Percentiles rank a stretch among this genome's conserved stretches.
phyloP scores from a whole-genome alignment of 108 stramenopile species.

The Nannochloropsis granulata region DNA sequence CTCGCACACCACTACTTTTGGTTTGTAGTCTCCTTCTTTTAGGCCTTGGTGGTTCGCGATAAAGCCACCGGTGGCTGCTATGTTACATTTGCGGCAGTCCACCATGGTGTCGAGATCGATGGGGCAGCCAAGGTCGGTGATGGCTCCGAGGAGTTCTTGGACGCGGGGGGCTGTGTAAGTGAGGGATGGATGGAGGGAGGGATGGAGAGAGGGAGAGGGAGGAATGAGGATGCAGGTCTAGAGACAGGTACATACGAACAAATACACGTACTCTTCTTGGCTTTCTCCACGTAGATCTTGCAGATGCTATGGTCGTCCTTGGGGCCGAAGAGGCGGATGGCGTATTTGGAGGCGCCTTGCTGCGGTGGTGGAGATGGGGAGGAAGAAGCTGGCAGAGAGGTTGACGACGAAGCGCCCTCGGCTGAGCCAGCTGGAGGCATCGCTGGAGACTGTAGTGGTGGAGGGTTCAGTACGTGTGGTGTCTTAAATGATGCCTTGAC shows the following conservation, averaged over 20 bases:
- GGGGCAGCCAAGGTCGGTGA: neutral
- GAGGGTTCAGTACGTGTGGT: too few species aligned
- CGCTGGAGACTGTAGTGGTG: too few species aligned
- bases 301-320: neutral
- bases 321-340: neutral
- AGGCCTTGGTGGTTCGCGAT: neutral
- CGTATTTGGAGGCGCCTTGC: neutral
- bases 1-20: slow-evolving; percentile 17
- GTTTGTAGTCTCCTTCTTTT: neutral
- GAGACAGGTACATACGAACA: too few species aligned
- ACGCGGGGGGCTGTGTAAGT: neutral
- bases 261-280: neutral
- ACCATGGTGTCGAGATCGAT: neutral
- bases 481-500: too few species aligned
- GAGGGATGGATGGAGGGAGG: too few species aligned
- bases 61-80: neutral
- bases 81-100: neutral
- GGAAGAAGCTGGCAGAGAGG: neutral
- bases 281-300: neutral
- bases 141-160: neutral
- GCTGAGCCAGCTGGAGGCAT: too few species aligned
- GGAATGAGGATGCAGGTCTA: too few species aligned
- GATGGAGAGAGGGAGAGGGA: too few species aligned
- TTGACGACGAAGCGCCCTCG: too few species aligned
- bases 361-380: neutral